Evolutionary conservation across 1,284 basidiomycete genomes (phyloP), one percentile per base, ranked within the genome.

Genomic region (Ustilago nuda): DNA sequence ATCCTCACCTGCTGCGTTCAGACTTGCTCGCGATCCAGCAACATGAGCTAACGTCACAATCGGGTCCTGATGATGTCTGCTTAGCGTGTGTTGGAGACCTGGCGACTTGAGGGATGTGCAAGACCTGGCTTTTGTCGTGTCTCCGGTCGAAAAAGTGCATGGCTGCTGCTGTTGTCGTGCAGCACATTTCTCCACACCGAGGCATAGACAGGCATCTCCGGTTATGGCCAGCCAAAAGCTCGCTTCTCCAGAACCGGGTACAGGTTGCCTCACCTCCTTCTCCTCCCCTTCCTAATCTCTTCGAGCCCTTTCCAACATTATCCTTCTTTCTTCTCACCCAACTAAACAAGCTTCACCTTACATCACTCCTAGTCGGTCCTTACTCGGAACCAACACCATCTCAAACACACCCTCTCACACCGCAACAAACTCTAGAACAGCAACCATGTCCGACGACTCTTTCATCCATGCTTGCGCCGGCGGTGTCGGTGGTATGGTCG

Each of bases 381-480:
- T 56, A 63, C 54, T 51, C 54, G 52, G 12, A 55, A 50, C 48
- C n/a, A 12, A 41, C 53, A 12, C 53, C 3, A 33, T 32, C 37
- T 8, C n/a, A 45, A 17, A 7, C 43, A 45, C n/a, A 11, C 52
- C 19, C 1, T 11, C 19, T 23, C 9, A 33, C 27, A 27, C 50
- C 45, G 8, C 52, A 27, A 58, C 56, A 41, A 23, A 48, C 7
- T 3, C 30, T 35, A n/a, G 1, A 35, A 60, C 52, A 53, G 15
- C 50, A 61, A 62, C 55, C 56, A 78, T 78, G 76, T 78, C 76
- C 32, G 72, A 78, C 73, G 94, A 98, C 87, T 94, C 94, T 59
- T 88, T 91, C 37, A 93, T 98, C 55, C 95, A 98, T 84, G 91
- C 95, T 36, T 86, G 93, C 39, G 93, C 95, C 27, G 96, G 96